Evolutionary conservation across 148 eudicot genomes (phyloP), one percentile per base, ranked within the genome.

Genomic region (Spergularia marina): DNA sequence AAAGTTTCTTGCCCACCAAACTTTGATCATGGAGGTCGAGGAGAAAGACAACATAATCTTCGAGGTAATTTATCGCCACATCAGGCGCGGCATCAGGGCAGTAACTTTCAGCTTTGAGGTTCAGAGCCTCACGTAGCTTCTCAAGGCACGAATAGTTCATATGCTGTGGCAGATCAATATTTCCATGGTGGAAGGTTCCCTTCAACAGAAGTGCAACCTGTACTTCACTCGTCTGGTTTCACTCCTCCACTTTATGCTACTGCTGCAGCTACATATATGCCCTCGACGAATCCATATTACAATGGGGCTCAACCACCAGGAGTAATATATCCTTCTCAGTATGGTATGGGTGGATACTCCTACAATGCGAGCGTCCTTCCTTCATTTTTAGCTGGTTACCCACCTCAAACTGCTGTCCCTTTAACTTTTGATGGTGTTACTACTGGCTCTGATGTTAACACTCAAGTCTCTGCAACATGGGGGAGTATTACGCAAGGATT

Each of bases 201-300:
- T 44, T 74, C 89, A 23, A 55, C 81, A 1, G 93, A 90, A 77
- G 84, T 81, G 73, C 98, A 86, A 78, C 86, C 92, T 64, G 68
- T 82, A 70, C 81, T 87, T 58, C 93, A 89, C 68, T 73, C 96
- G 52, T 73, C 93, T 56, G 90, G 91, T 68, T 81, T 80, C 75
- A 77, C 85, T 63, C 91, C 94, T 75, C 88, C 98, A 53, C 75
- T 82, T 66, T 91, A 86, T 81, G 88, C 94, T 69, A 73, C 86
- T 15, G 81, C 89, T 57, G 83, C 91, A 73, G 81, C 92, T 54
- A 80, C 72, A 13, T 88, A 86, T 75, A 84, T 93, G 87, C 86
- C 84, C 68, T 84, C 96, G 55, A 84, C 81, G 71, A 86, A 82
- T 81, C 87, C 86, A 61, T 84, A 83, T 82, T 91, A 84, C 77